Evolutionary conservation across 805 yeast species (phyloP).

Genomic region (Saturnispora dispora): DNA sequence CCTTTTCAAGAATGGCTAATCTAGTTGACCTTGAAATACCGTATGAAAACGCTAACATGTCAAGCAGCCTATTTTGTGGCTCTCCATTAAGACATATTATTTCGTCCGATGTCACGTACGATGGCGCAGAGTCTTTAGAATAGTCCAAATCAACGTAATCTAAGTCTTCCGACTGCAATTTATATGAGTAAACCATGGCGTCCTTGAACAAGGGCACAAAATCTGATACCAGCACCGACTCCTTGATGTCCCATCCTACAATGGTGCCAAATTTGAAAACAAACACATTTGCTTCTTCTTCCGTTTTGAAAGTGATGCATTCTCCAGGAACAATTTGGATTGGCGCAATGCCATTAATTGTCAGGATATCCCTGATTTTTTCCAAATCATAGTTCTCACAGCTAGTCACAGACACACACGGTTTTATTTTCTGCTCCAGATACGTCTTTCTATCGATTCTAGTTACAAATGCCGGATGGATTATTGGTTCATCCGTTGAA

Average conservation of each 20-base stretch:
- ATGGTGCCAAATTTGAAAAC: constrained; percentile 70
- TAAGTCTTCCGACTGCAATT: constrained; percentile 75
- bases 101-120: constrained; percentile 39
- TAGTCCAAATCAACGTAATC: constrained; percentile 43
- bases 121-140: constrained; percentile 4
- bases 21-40: constrained; percentile 84
- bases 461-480: constrained; percentile 15
- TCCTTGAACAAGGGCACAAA: constrained; percentile 44
- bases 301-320: constrained; percentile 43
- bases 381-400: constrained; percentile 63
- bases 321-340: constrained; percentile 38
- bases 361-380: constrained; percentile 32
- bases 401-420: constrained; percentile 63
- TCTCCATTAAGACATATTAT: constrained; percentile 55
- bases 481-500: constrained; percentile 6
- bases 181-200: constrained; percentile 41
- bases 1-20: constrained; percentile 66
- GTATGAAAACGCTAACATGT: constrained; percentile 81
- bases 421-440: constrained; percentile 11
- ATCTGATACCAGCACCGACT: constrained; percentile 36
- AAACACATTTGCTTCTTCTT: constrained; percentile 41
- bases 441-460: constrained; percentile 4
- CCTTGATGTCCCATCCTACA: constrained; percentile 76
- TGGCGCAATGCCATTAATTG: constrained; percentile 29
- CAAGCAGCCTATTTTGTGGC: constrained; percentile 45